Base-by-base conservation (phyloP, 1,284 basidiomycete genomes). In the Garcileccinum viscosum region DNA sequence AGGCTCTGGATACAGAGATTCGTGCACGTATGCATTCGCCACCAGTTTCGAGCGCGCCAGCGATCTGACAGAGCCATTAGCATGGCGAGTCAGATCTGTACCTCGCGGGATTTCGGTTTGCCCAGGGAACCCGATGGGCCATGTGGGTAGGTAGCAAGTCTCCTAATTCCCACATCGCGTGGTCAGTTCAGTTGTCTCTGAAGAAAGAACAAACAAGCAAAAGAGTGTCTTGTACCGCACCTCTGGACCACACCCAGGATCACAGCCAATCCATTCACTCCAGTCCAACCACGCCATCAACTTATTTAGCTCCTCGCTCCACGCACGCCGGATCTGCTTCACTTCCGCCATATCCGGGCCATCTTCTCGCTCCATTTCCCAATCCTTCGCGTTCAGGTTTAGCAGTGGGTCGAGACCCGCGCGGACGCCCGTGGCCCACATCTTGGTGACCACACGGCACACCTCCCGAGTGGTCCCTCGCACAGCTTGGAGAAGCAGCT, bases 61-160 rank as follows among this genome's bases (percentile, higher is more conserved):
- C 24, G 47, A 24, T 5, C 11, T 5, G 0, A 14, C 0, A 11
- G 47, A 24, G 4, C 24, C 47, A 1, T 14, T 15, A 24, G 7
- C 1, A 50, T 24, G 9, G 7, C 24, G n/a, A n/a, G n/a, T 50
- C 24, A 2, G 24, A 53, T 53, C 15, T 27, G 27, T 15, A 17
- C 27, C 24, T 53, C 8, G 50, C 8, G 38, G 27, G 22, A 32
- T 24, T 19, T 50, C 30, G 14, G 27, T 32, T 47, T 12, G 14
- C 5, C 37, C 32, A 19, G 33, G 66, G 30, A 68, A 65, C 38
- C 70, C 65, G 8, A 70, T 76, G 5, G 84, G 84, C 83, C 84
- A 86, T 2, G 82, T 83, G 15, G 85, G 84, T 22, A 86, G 67
- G 65, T 83, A 82, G 64, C 84, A 86, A 62, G 80, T 78, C 75